Percentiles rank a stretch among this genome's conserved stretches.
These are phyloP conservation scores for Colletotrichum tofieldiae DNA, from an alignment of 2,329 filamentous ascomycete species.

Conservation along the genomic window DNA sequence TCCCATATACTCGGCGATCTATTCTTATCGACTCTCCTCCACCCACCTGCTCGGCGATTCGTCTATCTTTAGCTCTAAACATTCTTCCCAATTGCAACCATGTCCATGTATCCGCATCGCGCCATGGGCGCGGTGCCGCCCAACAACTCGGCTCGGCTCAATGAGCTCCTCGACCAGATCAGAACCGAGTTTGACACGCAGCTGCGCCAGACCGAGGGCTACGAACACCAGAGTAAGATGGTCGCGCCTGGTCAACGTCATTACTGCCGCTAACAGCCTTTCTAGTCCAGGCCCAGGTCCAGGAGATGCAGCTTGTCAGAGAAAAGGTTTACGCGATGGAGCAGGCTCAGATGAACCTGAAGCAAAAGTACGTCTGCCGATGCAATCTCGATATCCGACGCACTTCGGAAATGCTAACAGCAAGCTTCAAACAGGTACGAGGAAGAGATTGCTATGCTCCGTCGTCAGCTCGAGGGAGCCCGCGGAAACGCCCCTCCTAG, in stretches of 20 bases:
- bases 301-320: slow-evolving; percentile 94
- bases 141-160: slow-evolving; percentile 76
- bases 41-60: slow-evolving; percentile 6
- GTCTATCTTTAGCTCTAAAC: not conserved
- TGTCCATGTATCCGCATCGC: slow-evolving; percentile 93
- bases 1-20: not conserved
- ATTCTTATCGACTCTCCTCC: slow-evolving; percentile 6
- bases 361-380: slow-evolving; percentile 81
- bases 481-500: slow-evolving; percentile 73
- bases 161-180: slow-evolving; percentile 92
- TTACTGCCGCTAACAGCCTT: slow-evolving; percentile 42
- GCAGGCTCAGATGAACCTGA: slow-evolving; percentile 88
- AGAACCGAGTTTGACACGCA: slow-evolving; percentile 92
- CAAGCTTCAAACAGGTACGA: slow-evolving; percentile 79
- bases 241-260: slow-evolving; percentile 1
- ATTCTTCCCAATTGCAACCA: slow-evolving; percentile 47
- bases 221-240: slow-evolving; percentile 92
- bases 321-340: slow-evolving; percentile 96
- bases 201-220: slow-evolving; percentile 84
- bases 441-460: slow-evolving; percentile 87
- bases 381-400: not conserved
- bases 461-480: slow-evolving; percentile 87
- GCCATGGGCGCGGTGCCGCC: slow-evolving; percentile 82
- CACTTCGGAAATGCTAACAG: slow-evolving; percentile 41
- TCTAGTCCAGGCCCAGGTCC: slow-evolving; percentile 88